Evolutionary conservation across 495 filamentous ascomycete genomes (phyloP).

Genomic region (Ascodesmis nigricans): DNA sequence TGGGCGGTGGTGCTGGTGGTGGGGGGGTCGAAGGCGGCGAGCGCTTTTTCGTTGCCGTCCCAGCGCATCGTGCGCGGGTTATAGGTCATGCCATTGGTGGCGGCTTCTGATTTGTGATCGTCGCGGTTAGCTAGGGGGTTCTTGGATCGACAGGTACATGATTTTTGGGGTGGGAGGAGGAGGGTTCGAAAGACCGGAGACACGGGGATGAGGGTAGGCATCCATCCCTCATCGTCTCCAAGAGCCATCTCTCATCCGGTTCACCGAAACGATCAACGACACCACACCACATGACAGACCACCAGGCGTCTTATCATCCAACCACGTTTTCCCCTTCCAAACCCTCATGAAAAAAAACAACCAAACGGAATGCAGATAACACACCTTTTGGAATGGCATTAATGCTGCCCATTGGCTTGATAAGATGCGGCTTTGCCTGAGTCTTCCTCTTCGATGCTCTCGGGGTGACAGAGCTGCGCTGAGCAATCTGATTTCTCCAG

Average conservation of each 20-base stretch:
- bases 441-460: conserved; percentile 30
- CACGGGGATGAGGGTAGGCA: too few relatives aligned
- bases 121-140: conserved; percentile 15
- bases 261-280: too few relatives aligned
- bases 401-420: conserved; percentile 43
- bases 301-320: too few relatives aligned
- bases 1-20: conserved; percentile 33
- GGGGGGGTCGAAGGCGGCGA: conserved; percentile 48
- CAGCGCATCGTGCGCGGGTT: conserved; percentile 66
- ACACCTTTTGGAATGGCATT: conserved; percentile 41
- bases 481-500: conserved; percentile 53
- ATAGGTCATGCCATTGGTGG: conserved; percentile 83
- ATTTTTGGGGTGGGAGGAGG: too few relatives aligned
- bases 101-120: conserved; percentile 26
- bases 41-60: conserved; percentile 85
- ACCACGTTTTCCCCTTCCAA: too few relatives aligned
- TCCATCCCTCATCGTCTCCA: too few relatives aligned
- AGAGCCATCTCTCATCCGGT: too few relatives aligned
- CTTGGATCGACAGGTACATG: too few relatives aligned
- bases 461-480: conserved; percentile 37
- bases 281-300: too few relatives aligned
- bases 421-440: conserved; percentile 44
- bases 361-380: too few relatives aligned
- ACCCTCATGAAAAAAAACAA: too few relatives aligned
- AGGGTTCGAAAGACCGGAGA: too few relatives aligned